phyloP scores from a whole-genome alignment of 208 protist species.

The Borovskyia barvae region DNA sequence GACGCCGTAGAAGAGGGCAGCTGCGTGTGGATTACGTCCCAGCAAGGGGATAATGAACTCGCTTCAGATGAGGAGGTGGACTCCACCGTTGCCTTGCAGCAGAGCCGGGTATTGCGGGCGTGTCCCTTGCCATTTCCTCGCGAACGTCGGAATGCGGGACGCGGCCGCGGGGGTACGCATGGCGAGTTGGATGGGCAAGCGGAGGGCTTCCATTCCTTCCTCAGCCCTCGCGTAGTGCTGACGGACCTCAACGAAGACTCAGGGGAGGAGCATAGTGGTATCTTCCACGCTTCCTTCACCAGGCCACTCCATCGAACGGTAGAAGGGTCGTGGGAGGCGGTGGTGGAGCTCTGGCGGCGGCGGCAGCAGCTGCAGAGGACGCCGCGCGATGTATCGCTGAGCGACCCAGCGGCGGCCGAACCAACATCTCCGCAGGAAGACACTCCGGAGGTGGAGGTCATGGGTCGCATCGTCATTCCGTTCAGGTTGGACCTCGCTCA shows the following conservation, averaged over 20 bases:
- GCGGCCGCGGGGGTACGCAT: background rate
- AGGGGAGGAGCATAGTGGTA: background rate
- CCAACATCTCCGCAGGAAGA: background rate
- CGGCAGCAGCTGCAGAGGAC: conserved; percentile 3
- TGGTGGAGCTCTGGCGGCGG: conserved; percentile 52
- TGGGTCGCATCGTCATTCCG: conserved; percentile 63
- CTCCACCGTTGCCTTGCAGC: background rate
- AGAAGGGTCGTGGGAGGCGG: conserved; percentile 50
- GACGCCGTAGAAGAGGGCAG: conserved; percentile 30
- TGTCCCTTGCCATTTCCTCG: conserved; percentile 26
- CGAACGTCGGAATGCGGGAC: background rate
- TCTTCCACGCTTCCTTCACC: conserved; percentile 36
- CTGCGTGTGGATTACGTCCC: conserved; percentile 35
- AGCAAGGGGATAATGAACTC: conserved; percentile 24
- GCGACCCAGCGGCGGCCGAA: background rate
- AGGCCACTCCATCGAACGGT: conserved; percentile 66
- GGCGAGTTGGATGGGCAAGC: conserved; percentile 4
- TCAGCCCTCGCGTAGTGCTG: conserved; percentile 8
- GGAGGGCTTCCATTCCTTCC: background rate
- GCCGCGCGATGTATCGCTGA: background rate
- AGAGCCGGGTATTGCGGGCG: conserved; percentile 11
- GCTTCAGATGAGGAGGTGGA: conserved; percentile 9
- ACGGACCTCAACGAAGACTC: conserved; percentile 20
- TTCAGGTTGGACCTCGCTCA: conserved; percentile 40
- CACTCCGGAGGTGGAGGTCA: conserved; percentile 30